Evolutionary conservation across 768 basidiomycete genomes (phyloP).

Genomic region (Russula compacta): DNA sequence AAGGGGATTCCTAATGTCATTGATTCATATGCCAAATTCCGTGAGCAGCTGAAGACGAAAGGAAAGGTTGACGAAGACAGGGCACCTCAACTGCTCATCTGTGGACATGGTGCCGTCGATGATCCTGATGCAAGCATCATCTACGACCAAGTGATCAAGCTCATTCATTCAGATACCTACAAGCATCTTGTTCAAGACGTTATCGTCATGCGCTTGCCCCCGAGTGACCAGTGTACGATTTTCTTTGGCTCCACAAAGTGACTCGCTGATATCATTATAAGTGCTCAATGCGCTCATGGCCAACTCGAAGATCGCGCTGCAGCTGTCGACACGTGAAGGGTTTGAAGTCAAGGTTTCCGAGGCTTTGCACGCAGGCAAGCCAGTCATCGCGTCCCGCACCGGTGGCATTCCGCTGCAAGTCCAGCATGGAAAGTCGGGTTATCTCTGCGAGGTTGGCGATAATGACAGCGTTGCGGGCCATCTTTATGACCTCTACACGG

Average conservation of each 20-base stretch:
- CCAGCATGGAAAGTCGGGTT: constrained; percentile 81
- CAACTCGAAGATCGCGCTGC: constrained; percentile 82
- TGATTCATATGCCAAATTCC: constrained; percentile 81
- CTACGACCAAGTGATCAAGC: constrained; percentile 66
- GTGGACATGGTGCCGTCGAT: constrained; percentile 90
- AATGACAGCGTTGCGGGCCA: constrained; percentile 66
- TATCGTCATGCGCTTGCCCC: constrained; percentile 52
- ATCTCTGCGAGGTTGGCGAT: constrained; percentile 69
- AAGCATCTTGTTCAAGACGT: constrained; percentile 33
- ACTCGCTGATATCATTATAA: constrained; percentile 21
- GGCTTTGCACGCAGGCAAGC: constrained; percentile 84
- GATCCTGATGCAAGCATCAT: constrained; percentile 93
- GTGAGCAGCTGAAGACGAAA: constrained; percentile 44
- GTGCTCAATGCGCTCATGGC: constrained; percentile 85
- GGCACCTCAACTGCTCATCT: constrained; percentile 68
- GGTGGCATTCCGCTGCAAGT: constrained; percentile 95
- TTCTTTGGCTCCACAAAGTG: not conserved
- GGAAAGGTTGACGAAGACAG: constrained; percentile 40
- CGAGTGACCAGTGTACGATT: constrained; percentile 71
- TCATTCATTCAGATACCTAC: constrained; percentile 35
- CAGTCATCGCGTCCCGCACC: constrained; percentile 74
- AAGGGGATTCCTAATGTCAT: constrained; percentile 79
- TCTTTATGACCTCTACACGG: constrained; percentile 69
- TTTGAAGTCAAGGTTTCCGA: constrained; percentile 98
- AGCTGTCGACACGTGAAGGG: constrained; percentile 89